A percentile compares a stretch with the other conserved stretches of the same genome.
phyloP scores from a whole-genome alignment of 345 rosid species.

The Gossypium mustelinum region DNA sequence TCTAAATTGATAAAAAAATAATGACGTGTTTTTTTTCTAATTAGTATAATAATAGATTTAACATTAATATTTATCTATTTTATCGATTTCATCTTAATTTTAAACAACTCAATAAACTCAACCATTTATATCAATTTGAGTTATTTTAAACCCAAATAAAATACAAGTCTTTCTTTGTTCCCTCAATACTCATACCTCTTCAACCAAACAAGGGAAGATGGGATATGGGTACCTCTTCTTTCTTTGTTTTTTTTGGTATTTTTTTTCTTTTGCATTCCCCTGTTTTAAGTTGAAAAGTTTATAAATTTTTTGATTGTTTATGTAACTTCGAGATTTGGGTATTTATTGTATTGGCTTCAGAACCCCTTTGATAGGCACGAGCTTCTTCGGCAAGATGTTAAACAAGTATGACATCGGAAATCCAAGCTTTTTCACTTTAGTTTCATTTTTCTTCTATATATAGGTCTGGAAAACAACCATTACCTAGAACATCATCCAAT shows the following conservation, averaged over 20 bases:
- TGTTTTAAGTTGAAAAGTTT: not conserved
- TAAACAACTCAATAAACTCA: too few relatives aligned
- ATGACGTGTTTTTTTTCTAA: too few relatives aligned
- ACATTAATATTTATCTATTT: rapidly evolving
- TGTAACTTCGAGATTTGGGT: constrained; percentile 17
- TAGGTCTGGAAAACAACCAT: too few relatives aligned
- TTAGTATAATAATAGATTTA: too few relatives aligned
- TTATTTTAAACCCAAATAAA: not conserved
- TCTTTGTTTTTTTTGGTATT: constrained; percentile 33
- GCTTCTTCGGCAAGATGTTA: constrained; percentile 69
- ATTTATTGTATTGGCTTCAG: constrained; percentile 29
- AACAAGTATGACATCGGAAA: constrained; percentile 46
- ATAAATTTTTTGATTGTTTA: not conserved
- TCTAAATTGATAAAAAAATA: too few relatives aligned
- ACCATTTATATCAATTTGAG: too few relatives aligned
- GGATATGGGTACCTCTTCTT: constrained; percentile 61
- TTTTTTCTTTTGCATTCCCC: not conserved
- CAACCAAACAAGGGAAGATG: constrained; percentile 73
- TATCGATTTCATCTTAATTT: too few relatives aligned
- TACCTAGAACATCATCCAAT: too few relatives aligned
- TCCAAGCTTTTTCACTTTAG: not conserved
- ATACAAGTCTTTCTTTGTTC: not conserved
- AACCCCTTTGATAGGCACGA: constrained; percentile 65
- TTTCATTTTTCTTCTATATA: not conserved
- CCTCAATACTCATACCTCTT: constrained; percentile 21